Evolutionary conservation across 2,329 filamentous ascomycete genomes (phyloP).

Genomic region (Drechslerella dactyloides): DNA sequence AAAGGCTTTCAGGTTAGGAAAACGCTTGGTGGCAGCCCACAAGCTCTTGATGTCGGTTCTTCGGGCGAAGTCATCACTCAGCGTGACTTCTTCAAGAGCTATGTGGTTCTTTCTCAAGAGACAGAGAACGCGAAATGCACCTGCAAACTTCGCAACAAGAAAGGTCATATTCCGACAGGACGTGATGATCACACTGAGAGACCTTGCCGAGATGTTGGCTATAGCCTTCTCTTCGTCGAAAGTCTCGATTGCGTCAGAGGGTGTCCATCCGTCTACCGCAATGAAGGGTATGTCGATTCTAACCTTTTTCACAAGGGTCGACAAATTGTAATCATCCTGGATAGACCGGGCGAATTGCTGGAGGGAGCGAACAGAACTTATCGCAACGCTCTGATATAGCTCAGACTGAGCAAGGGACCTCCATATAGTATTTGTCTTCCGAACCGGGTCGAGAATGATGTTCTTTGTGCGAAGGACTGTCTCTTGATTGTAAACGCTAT

Average conservation of each 20-base stretch:
- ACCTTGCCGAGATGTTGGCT: conserved; percentile 15
- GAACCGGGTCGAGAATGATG: conserved; percentile 20
- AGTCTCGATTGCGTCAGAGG: background rate
- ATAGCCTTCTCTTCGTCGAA: conserved; percentile 12
- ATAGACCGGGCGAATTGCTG: conserved; percentile 19
- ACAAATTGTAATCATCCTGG: background rate
- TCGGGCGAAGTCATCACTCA: conserved; percentile 19
- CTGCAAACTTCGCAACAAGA: conserved; percentile 30
- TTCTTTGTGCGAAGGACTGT: conserved; percentile 22
- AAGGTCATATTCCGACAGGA: conserved; percentile 29
- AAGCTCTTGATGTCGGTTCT: conserved; percentile 17
- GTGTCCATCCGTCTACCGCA: conserved; percentile 33
- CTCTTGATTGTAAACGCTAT: conserved; percentile 26
- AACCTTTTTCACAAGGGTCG: conserved; percentile 22
- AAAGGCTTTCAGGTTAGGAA: conserved; percentile 30
- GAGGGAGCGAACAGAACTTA: conserved; percentile 20
- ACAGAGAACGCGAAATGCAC: conserved; percentile 23
- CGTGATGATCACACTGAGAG: conserved; percentile 16
- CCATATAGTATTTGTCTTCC: conserved; percentile 36
- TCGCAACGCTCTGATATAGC: conserved; percentile 30
- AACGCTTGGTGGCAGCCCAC: conserved; percentile 18
- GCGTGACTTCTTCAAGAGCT: conserved; percentile 10
- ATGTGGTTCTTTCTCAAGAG: conserved; percentile 13
- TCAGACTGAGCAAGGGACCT: conserved; percentile 30
- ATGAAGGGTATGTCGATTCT: conserved; percentile 37